Evolutionary conservation across 306 rosid genomes (phyloP), one percentile per base, ranked within the genome.

Genomic region (Acacia crassicarpa): DNA sequence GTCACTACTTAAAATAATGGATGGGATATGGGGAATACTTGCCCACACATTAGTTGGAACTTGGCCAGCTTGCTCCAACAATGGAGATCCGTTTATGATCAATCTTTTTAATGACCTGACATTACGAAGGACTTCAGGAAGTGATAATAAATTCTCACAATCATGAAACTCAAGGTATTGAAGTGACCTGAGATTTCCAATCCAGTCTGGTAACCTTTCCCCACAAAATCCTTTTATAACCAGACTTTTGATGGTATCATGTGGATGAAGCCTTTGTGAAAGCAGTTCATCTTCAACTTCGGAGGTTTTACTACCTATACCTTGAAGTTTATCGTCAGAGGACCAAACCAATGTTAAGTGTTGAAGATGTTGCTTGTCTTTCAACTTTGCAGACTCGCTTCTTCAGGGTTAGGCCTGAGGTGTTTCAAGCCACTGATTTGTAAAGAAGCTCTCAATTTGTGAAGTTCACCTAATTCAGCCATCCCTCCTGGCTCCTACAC

Each of bases 401-500:
- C 70, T 33, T 32, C 41, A 65, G n/a, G 70, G 43, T 65, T 65
- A 30, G 3, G 43, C 43, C 11, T 30, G 4, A 16, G 70, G 41
- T 65, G 70, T 5, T 65, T 30, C 70, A 65, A 30, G 70, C 70
- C 70, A 15, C n/a, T 14, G 38, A 65, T 65, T 65, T 65, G 11
- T 32, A 65, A 65, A 65, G 41, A 30, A 16, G 43, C 70, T 65
- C 70, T 32, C 38, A 65, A 14, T 22, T 65, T 65, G 38, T 65
- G 7, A 5, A 32, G 43, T 16, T 16, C 41, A 65, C 43, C 70
- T 33, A 32, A 65, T 32, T 65, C 70, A 30, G n/a, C 3, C 19
- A 65, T 32, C 69, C 69, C n/a, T 63, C 69, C n/a, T n/a, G n/a
- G n/a, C n/a, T n/a, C n/a, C 41, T 63, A 12, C 69, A 63, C 41